phyloP scores from a whole-genome alignment of 179 eudicot genomes.

The Camellia oleifera region DNA sequence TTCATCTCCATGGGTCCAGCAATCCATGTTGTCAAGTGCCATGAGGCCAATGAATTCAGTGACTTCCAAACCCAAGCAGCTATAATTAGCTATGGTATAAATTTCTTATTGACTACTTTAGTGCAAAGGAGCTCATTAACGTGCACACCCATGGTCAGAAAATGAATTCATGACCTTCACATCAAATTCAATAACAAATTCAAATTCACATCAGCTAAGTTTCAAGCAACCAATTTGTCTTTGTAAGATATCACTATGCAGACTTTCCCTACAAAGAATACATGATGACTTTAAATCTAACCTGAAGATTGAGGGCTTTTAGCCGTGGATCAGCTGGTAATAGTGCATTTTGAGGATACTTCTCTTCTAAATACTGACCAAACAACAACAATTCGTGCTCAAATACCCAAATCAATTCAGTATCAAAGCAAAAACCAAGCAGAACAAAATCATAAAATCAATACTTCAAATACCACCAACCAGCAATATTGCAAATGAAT shows the following conservation, averaged over 20 bases:
- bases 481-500: slow-evolving; percentile 58
- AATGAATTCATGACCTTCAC: not conserved
- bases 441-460: slow-evolving; percentile 1
- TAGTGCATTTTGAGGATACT: slow-evolving; percentile 42
- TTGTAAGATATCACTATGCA: not conserved
- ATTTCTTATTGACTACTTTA: not conserved
- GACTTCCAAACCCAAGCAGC: not conserved
- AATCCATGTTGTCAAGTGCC: not conserved
- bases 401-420: not conserved
- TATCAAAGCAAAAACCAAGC: not conserved
- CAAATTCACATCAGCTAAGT: not conserved
- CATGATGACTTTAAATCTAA: slow-evolving; percentile 17
- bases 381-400: not conserved
- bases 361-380: slow-evolving; percentile 53
- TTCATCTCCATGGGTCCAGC: not conserved
- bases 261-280: slow-evolving; percentile 2
- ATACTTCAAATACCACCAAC: slow-evolving; percentile 25
- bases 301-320: slow-evolving; percentile 54
- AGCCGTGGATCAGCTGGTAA: slow-evolving; percentile 45
- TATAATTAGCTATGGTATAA: not conserved
- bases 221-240: not conserved
- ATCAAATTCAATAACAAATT: too few relatives aligned
- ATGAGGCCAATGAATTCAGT: not conserved
- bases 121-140: not conserved
- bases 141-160: not conserved